Percentiles rank a stretch among this genome's conserved stretches.
Conservation (phyloP, 768 basidiomycete genomes). For the Hirschioporus abietinus region DNA sequence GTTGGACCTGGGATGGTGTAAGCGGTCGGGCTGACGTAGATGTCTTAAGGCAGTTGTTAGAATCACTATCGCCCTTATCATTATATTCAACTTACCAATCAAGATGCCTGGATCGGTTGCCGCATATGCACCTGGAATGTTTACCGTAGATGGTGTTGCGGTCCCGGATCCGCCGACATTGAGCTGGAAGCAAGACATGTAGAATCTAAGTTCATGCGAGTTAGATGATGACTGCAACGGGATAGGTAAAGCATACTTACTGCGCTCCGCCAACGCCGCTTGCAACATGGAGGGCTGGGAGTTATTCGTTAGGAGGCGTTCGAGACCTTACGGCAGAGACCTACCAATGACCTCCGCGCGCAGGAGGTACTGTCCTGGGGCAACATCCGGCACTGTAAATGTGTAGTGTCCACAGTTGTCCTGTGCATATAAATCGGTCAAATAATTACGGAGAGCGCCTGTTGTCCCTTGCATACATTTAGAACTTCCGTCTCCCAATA, state of each 20-base stretch:
- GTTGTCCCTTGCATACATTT: constrained; percentile 13
- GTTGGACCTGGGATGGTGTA: constrained; percentile 45
- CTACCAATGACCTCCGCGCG: constrained; percentile 44
- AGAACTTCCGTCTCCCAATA: constrained; percentile 39
- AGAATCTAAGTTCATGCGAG: constrained; percentile 20
- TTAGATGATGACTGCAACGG: background rate
- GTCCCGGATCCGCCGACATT: constrained; percentile 32
- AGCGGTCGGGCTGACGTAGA: constrained; percentile 34
- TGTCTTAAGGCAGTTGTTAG: constrained; percentile 35
- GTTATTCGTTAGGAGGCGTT: background rate
- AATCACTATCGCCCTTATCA: background rate
- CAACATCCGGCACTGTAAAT: constrained; percentile 41
- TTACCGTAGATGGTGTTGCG: constrained; percentile 34
- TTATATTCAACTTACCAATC: background rate
- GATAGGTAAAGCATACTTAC: constrained; percentile 4
- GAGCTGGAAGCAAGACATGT: constrained; percentile 45
- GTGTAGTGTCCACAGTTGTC: constrained; percentile 52
- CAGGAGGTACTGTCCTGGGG: constrained; percentile 43
- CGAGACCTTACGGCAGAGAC: constrained; percentile 9
- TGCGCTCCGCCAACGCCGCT: constrained; percentile 38
- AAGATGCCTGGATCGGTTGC: constrained; percentile 27
- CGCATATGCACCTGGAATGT: constrained; percentile 39
- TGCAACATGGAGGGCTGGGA: constrained; percentile 44
- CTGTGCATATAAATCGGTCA: background rate
- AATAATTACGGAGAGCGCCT: background rate